phyloP scores from a whole-genome alignment of 495 filamentous ascomycete species.

The Jackrogersella minutella region DNA sequence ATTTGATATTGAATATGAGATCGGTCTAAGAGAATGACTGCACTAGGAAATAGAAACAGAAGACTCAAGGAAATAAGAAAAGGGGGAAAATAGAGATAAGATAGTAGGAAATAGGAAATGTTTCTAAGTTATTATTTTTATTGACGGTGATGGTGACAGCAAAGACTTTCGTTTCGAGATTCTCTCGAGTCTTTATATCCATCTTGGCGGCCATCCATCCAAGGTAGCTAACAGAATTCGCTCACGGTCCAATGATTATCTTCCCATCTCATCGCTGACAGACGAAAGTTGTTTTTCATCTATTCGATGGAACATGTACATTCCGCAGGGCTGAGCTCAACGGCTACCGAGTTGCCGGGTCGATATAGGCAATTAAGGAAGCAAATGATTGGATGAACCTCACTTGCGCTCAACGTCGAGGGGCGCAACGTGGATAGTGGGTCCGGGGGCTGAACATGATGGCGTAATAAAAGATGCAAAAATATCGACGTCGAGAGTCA shows the following conservation, averaged over 20 bases:
- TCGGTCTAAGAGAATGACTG: conserved; percentile 11
- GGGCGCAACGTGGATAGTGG: conserved; percentile 1
- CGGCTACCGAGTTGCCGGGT: conserved; percentile 20
- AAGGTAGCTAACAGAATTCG: neutral
- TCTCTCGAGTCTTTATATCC: conserved; percentile 29
- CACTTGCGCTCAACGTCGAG: neutral
- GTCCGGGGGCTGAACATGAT: neutral
- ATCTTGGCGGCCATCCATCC: neutral
- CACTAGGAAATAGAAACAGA: conserved; percentile 13
- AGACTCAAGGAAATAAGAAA: conserved; percentile 28
- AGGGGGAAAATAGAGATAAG: conserved; percentile 17
- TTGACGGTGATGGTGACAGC: conserved; percentile 15
- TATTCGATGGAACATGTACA: neutral
- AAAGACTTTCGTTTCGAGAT: neutral
- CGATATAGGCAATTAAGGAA: conserved; percentile 13
- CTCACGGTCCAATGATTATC: neutral
- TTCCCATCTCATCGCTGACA: neutral
- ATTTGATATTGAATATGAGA: neutral
- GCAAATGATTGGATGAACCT: conserved; percentile 10
- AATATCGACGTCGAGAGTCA: conserved; percentile 5
- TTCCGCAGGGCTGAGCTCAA: conserved; percentile 32
- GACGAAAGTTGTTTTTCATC: neutral
- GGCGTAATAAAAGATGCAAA: conserved; percentile 9
- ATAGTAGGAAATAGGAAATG: conserved; percentile 21
- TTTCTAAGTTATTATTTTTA: conserved; percentile 4